phyloP scores from a whole-genome alignment of 345 rosid genomes.

The Citrus mangshanensis region DNA sequence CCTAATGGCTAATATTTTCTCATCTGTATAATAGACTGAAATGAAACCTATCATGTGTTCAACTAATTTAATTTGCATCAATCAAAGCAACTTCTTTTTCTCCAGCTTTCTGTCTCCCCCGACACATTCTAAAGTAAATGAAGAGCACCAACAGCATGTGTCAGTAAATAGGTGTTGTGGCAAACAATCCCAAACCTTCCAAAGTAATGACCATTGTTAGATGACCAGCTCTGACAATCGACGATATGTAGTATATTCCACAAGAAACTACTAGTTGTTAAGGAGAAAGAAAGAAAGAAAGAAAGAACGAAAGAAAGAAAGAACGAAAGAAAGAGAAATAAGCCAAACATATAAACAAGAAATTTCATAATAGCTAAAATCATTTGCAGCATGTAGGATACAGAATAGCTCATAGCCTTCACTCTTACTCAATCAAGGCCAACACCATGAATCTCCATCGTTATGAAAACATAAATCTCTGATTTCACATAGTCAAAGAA shows the following conservation, averaged over 20 bases:
- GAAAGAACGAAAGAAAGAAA: neutral
- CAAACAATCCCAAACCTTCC: constrained; percentile 24
- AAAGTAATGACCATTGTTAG: constrained; percentile 23
- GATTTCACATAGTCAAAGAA: constrained; percentile 54
- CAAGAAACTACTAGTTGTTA: constrained; percentile 28
- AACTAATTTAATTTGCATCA: neutral
- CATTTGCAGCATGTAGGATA: constrained; percentile 43
- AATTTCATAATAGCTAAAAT: constrained; percentile 6
- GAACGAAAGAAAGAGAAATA: neutral
- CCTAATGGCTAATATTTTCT: neutral
- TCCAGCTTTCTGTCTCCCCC: neutral
- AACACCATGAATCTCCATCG: constrained; percentile 49
- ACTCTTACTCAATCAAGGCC: constrained; percentile 43
- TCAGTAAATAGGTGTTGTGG: constrained; percentile 19
- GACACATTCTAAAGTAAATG: constrained; percentile 7
- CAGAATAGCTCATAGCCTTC: constrained; percentile 37
- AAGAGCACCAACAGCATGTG: constrained; percentile 17
- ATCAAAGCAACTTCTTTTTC: neutral
- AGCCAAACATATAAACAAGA: neutral
- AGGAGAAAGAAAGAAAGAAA: too few relatives aligned
- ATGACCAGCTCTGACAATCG: constrained; percentile 19
- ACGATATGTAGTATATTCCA: neutral
- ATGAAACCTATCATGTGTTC: neutral
- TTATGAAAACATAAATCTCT: constrained; percentile 51
- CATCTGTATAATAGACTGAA: neutral